Conservation (phyloP, 2,329 filamentous ascomycete species). For the Colletotrichum tabaci region DNA sequence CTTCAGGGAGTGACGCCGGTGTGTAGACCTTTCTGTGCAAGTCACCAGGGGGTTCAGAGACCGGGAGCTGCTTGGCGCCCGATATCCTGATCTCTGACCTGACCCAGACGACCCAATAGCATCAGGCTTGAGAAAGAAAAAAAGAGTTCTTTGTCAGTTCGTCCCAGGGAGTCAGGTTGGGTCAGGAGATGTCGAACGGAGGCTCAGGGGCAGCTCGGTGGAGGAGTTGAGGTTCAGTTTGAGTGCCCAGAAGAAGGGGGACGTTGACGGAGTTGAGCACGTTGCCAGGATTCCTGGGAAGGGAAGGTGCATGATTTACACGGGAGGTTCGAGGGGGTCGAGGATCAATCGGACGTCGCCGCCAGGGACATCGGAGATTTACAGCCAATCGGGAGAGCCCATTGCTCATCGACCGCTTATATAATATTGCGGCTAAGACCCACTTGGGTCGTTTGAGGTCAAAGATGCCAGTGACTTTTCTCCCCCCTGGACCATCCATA, state of each 20-base stretch:
- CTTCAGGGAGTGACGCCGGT: constrained; percentile 11
- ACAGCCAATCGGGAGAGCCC: constrained; percentile 22
- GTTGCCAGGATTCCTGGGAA: constrained; percentile 8
- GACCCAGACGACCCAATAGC: constrained; percentile 25
- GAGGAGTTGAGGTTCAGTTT: constrained; percentile 42
- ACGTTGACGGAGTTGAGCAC: constrained; percentile 31
- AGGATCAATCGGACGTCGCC: constrained; percentile 35
- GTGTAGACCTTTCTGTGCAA: constrained; percentile 22
- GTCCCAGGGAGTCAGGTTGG: constrained; percentile 10
- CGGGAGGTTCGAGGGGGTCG: constrained; percentile 34
- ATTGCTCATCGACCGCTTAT: not conserved
- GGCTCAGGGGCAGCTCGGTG: constrained; percentile 36
- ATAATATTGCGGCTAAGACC: constrained; percentile 26
- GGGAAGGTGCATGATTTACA: constrained; percentile 37
- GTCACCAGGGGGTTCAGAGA: not conserved
- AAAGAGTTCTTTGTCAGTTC: not conserved
- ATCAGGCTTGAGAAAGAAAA: constrained; percentile 18
- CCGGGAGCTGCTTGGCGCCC: constrained; percentile 19
- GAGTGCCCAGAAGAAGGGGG: constrained; percentile 40
- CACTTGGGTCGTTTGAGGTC: constrained; percentile 37
- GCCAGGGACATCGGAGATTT: constrained; percentile 25
- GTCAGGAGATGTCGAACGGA: constrained; percentile 29
- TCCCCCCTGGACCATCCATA: constrained; percentile 5
- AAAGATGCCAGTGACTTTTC: constrained; percentile 11
- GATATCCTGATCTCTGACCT: constrained; percentile 24